Conservation (phyloP, 23 red algal genomes). For the Gracilaria vermiculophylla region DNA sequence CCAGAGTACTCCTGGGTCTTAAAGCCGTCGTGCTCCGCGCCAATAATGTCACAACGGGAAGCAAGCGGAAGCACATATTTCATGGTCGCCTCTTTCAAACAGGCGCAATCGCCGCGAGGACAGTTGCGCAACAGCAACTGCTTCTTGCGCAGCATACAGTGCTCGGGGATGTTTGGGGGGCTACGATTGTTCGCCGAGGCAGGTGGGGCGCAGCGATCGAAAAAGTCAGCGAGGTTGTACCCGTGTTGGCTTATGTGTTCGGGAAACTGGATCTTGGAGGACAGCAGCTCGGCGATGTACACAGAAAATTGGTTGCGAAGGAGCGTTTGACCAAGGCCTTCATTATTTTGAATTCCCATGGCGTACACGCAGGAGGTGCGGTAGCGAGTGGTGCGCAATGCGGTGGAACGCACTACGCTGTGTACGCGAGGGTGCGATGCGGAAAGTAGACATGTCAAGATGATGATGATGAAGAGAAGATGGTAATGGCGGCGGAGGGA, state of each 20-base stretch:
- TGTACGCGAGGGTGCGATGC: too few relatives aligned
- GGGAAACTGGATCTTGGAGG: neutral
- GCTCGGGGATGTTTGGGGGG: neutral
- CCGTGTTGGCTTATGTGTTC: neutral
- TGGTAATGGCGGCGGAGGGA: too few relatives aligned
- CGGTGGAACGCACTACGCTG: too few relatives aligned
- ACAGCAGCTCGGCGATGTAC: neutral
- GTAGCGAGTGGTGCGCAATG: too few relatives aligned
- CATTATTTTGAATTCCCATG: neutral
- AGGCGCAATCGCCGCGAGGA: neutral
- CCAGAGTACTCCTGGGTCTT: slow-evolving; percentile 30
- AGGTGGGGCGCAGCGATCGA: neutral
- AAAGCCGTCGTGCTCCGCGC: neutral
- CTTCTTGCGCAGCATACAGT: neutral
- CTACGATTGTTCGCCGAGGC: too few relatives aligned
- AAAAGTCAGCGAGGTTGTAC: neutral
- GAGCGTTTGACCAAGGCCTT: slow-evolving; percentile 2
- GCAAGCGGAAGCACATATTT: neutral
- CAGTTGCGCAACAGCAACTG: neutral
- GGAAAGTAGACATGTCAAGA: too few relatives aligned
- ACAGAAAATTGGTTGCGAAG: slow-evolving; percentile 9
- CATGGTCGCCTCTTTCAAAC: neutral
- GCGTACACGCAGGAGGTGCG: neutral
- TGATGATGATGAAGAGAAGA: too few relatives aligned
- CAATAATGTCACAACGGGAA: neutral